Conservation (phyloP, 768 basidiomycete species). For the Kwoniella sp. region DNA sequence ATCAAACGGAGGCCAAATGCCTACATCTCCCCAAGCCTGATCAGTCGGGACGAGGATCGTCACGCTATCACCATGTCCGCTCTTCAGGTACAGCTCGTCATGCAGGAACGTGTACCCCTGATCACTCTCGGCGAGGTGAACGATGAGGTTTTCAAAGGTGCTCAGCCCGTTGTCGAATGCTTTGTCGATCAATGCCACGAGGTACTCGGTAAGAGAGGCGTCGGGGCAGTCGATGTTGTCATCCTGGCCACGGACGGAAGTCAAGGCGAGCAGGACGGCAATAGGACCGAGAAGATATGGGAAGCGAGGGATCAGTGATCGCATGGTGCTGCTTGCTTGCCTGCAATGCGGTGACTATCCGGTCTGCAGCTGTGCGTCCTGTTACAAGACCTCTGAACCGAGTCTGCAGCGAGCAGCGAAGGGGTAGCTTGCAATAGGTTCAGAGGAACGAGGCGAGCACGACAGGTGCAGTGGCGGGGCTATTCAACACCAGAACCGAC, state of each 20-base stretch:
- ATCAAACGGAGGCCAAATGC: slow-evolving; percentile 24
- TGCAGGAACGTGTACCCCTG: slow-evolving; percentile 27
- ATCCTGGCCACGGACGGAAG: slow-evolving; percentile 2
- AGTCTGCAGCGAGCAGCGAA: no score
- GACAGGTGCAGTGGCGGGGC: no score
- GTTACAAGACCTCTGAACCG: no score
- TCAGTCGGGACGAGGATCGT: slow-evolving; percentile 41
- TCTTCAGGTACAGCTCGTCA: slow-evolving; percentile 5
- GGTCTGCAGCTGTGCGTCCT: no score
- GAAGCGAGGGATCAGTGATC: neutral
- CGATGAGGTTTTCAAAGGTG: slow-evolving; percentile 35
- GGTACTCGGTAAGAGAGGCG: slow-evolving; percentile 24
- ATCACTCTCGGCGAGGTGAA: slow-evolving; percentile 20
- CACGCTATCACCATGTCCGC: no score
- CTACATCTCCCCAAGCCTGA: slow-evolving; percentile 26
- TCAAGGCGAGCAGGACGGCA: no score
- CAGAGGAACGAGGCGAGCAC: no score
- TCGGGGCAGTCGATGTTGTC: slow-evolving; percentile 31
- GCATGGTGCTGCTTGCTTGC: no score
- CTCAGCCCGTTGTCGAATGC: slow-evolving; percentile 38
- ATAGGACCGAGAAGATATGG: neutral
- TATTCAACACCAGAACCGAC: no score
- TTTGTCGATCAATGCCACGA: slow-evolving; percentile 29
- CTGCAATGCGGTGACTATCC: no score
- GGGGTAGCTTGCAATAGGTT: no score